A percentile compares a stretch with the other conserved stretches of the same genome.
phyloP scores from a whole-genome alignment of 2,329 filamentous ascomycete species.

The Aspergillus sp. region DNA sequence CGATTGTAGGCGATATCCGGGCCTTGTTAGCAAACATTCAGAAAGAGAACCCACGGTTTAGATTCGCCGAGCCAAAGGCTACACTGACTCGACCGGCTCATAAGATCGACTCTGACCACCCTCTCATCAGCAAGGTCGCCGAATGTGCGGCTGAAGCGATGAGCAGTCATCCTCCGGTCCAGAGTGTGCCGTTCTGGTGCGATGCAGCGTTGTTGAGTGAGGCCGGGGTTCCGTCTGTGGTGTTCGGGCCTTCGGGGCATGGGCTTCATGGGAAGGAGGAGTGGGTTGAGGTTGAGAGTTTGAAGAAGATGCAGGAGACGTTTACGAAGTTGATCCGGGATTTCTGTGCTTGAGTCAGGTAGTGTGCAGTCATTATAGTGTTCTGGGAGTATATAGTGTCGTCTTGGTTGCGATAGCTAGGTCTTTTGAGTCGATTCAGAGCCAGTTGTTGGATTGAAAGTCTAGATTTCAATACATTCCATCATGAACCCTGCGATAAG shows the following conservation, averaged over 20 bases:
- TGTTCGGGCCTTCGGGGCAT: constrained; percentile 55
- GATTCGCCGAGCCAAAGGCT: constrained; percentile 43
- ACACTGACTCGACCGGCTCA: constrained; percentile 52
- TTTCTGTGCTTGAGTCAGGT: constrained; percentile 22
- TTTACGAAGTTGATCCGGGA: constrained; percentile 27
- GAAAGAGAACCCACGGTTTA: constrained; percentile 43
- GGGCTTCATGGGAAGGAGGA: constrained; percentile 58
- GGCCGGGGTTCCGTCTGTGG: constrained; percentile 51
- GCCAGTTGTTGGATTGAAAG: too few species aligned
- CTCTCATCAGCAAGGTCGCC: constrained; percentile 43
- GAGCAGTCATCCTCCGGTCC: constrained; percentile 31
- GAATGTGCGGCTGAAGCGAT: constrained; percentile 34
- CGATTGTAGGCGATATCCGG: constrained; percentile 45
- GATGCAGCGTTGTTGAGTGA: constrained; percentile 55
- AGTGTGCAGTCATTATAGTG: background rate
- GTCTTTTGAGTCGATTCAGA: too few species aligned
- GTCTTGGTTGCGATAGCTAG: too few species aligned
- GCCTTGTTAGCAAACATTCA: constrained; percentile 41
- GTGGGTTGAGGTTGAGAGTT: constrained; percentile 53
- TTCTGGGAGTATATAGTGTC: background rate
- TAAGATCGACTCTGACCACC: constrained; percentile 46
- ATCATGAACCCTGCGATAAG: too few species aligned
- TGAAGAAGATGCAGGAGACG: constrained; percentile 38
- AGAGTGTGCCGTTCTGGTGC: constrained; percentile 52
- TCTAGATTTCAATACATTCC: too few species aligned